phyloP scores from a whole-genome alignment of 306 rosid genomes.

The Vachellia pachyceras region DNA sequence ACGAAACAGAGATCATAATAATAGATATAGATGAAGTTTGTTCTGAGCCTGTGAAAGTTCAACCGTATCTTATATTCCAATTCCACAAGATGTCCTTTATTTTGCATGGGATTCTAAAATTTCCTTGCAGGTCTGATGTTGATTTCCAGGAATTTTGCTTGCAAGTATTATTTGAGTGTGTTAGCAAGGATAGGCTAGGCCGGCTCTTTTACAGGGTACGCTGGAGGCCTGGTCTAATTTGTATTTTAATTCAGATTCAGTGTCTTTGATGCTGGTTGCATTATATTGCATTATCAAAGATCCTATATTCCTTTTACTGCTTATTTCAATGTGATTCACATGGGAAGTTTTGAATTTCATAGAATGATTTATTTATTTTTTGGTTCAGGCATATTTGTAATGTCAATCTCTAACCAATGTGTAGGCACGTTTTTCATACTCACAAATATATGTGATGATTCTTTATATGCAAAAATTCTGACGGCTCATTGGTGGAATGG shows the following conservation, averaged over 20 bases:
- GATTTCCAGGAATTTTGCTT: constrained; percentile 98
- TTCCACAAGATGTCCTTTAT: neutral
- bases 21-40: neutral
- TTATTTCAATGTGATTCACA: constrained; percentile 10
- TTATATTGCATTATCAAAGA: constrained; percentile 5
- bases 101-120: neutral
- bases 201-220: constrained; percentile 93
- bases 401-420: neutral
- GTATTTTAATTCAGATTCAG: constrained; percentile 30
- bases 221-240: neutral
- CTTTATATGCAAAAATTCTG: constrained; percentile 16
- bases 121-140: constrained; percentile 72
- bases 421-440: neutral
- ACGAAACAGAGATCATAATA: neutral
- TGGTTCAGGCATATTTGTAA: neutral
- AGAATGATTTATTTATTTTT: neutral
- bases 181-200: constrained; percentile 98
- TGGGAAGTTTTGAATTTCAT: neutral
- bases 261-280: constrained; percentile 26
- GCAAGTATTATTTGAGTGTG: constrained; percentile 98
- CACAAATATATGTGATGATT: constrained; percentile 29
- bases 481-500: constrained; percentile 4
- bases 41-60: neutral
- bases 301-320: neutral
- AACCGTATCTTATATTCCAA: neutral